Evolutionary conservation across 805 yeast genomes (phyloP).

Genomic region (Kodamaea leandrae): DNA sequence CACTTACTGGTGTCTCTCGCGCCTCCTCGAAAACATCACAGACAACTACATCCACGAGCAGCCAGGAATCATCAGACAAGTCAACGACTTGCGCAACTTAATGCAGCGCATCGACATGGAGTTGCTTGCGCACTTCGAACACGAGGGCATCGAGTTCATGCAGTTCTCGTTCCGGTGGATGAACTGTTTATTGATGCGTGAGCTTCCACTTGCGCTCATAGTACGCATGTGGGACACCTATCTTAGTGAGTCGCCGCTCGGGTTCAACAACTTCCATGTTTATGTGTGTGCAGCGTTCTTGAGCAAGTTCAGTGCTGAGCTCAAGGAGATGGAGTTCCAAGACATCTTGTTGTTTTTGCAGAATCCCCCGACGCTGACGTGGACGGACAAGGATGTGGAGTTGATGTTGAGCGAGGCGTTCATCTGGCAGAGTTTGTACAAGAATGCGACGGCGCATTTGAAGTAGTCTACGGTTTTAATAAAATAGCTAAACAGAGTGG

Average conservation of each 20-base stretch:
- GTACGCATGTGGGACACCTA: slow-evolving; percentile 99
- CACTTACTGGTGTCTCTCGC: slow-evolving; percentile 93
- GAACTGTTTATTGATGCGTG: slow-evolving; percentile 97
- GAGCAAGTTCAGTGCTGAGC: slow-evolving; percentile 77
- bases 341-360: slow-evolving; percentile 90
- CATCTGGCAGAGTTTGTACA: slow-evolving; percentile 92
- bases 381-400: slow-evolving; percentile 91
- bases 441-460: slow-evolving; percentile 86
- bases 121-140: slow-evolving; percentile 68
- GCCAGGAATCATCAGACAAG: slow-evolving; percentile 94
- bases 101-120: slow-evolving; percentile 77
- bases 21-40: slow-evolving; percentile 88
- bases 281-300: slow-evolving; percentile 97
- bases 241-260: slow-evolving; percentile 66
- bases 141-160: slow-evolving; percentile 86
- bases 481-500: too few species aligned
- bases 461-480: too few species aligned
- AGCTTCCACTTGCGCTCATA: slow-evolving; percentile 70
- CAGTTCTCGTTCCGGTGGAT: slow-evolving; percentile 98
- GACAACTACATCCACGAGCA: slow-evolving; percentile 98
- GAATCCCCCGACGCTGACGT: slow-evolving; percentile 78
- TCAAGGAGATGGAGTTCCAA: slow-evolving; percentile 87
- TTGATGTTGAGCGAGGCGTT: slow-evolving; percentile 91
- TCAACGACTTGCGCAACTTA: slow-evolving; percentile 70
- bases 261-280: slow-evolving; percentile 89